Evolutionary conservation across 148 eudicot species (phyloP).

Genomic region (Arctostaphylos glauca): DNA sequence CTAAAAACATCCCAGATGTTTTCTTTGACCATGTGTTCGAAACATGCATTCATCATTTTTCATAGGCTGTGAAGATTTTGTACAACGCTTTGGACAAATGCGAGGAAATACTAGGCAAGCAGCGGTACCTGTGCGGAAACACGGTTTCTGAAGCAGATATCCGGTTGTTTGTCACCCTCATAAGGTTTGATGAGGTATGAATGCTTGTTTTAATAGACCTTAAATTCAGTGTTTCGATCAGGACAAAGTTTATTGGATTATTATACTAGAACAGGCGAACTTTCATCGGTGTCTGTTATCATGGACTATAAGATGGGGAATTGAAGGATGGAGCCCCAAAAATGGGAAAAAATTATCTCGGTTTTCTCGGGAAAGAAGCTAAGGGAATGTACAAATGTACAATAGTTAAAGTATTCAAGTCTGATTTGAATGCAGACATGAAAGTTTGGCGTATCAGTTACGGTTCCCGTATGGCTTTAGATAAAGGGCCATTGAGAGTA

Average conservation of each 20-base stretch:
- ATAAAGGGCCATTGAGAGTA: background rate
- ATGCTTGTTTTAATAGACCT: background rate
- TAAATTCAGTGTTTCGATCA: too few species aligned
- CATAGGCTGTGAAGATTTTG: conserved; percentile 66
- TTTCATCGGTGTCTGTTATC: too few species aligned
- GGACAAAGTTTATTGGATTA: too few species aligned
- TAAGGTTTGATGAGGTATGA: conserved; percentile 90
- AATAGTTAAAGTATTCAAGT: background rate
- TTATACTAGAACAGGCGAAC: too few species aligned
- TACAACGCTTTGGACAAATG: conserved; percentile 77
- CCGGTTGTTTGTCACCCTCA: conserved; percentile 81
- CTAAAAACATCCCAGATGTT: background rate
- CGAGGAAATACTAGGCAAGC: conserved; percentile 72
- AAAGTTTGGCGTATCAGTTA: too few species aligned
- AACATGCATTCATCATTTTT: background rate
- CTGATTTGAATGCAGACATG: too few species aligned
- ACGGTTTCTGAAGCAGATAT: conserved; percentile 82
- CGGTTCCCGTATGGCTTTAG: background rate
- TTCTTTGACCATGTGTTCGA: conserved; percentile 5
- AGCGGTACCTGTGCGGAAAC: conserved; percentile 69
- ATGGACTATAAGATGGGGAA: too few species aligned
- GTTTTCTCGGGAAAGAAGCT: too few species aligned
- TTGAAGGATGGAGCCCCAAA: too few species aligned
- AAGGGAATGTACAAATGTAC: too few species aligned
- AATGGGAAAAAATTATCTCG: too few species aligned